Conservation (phyloP, 768 basidiomycete species). For the Lactifluus echinatus region DNA sequence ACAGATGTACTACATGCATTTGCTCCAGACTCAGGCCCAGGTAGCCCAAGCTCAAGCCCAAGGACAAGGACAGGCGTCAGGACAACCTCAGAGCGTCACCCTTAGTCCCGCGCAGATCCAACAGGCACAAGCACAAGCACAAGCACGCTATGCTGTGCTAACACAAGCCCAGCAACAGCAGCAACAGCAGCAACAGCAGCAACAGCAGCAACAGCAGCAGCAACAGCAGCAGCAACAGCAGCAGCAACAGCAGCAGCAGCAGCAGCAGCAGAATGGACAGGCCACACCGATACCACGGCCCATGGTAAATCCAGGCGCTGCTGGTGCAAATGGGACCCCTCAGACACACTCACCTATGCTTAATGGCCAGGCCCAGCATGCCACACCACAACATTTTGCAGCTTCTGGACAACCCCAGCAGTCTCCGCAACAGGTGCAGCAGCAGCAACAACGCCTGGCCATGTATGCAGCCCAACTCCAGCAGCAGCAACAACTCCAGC, state of each 20-base stretch:
- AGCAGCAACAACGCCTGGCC: conserved; percentile 1
- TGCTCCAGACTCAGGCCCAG: conserved; percentile 19
- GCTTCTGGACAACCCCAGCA: conserved; percentile 3
- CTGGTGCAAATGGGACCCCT: conserved; percentile 4
- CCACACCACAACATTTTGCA: not conserved
- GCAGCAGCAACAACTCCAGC: conserved; percentile 15
- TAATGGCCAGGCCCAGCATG: conserved; percentile 20
- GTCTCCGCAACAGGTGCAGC: conserved; percentile 12
- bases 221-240: conserved; percentile 25
- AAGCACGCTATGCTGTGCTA: no score
- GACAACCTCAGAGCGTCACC: not conserved
- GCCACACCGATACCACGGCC: conserved; percentile 19
- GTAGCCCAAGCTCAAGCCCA: conserved; percentile 19
- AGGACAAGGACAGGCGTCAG: conserved; percentile 11
- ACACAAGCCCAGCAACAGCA: conserved; percentile 23
- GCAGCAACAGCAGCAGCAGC: conserved; percentile 23
- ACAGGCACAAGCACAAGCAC: conserved; percentile 1
- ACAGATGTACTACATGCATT: no score
- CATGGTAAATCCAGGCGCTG: conserved; percentile 7
- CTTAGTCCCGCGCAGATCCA: not conserved
- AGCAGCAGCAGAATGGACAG: conserved; percentile 22
- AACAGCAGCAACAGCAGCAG: conserved; percentile 23
- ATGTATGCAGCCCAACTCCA: not conserved
- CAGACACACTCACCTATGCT: conserved; percentile 18
- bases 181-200: conserved; percentile 12